Evolutionary conservation across 1,284 basidiomycete genomes (phyloP).

Genomic region (Pyrrhoderma noxium): DNA sequence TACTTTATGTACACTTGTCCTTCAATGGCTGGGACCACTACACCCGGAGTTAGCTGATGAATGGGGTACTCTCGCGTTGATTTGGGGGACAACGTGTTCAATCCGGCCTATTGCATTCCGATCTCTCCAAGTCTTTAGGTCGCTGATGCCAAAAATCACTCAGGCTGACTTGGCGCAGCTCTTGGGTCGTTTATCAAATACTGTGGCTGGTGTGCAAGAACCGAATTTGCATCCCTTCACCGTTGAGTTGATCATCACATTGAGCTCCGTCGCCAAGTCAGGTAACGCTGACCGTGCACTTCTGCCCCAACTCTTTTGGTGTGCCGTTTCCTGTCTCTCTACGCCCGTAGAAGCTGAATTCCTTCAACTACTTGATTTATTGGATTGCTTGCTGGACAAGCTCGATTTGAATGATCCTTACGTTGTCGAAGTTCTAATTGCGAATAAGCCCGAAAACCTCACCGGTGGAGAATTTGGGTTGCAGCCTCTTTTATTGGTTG

Average conservation of each 20-base stretch:
- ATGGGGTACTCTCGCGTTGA: constrained; percentile 78
- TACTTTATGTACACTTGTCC: constrained; percentile 55
- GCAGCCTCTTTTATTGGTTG: constrained; percentile 72
- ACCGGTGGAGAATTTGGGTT: constrained; percentile 52
- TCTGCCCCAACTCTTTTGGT: constrained; percentile 87
- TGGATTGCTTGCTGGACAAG: constrained; percentile 65
- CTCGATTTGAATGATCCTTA: constrained; percentile 67
- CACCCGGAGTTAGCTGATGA: constrained; percentile 61
- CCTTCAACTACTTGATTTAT: constrained; percentile 56
- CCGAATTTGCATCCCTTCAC: constrained; percentile 79
- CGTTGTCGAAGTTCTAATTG: constrained; percentile 56
- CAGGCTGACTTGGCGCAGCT: constrained; percentile 73
- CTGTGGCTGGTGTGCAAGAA: constrained; percentile 64
- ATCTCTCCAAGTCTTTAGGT: constrained; percentile 86
- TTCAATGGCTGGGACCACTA: constrained; percentile 65
- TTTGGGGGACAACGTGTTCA: constrained; percentile 84
- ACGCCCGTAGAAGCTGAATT: constrained; percentile 85
- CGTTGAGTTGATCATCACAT: constrained; percentile 75
- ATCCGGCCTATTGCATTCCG: constrained; percentile 83
- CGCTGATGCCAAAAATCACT: constrained; percentile 69
- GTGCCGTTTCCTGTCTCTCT: constrained; percentile 71
- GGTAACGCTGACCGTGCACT: constrained; percentile 52
- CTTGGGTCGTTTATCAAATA: constrained; percentile 79
- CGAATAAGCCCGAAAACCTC: constrained; percentile 72
- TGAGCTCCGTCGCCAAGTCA: constrained; percentile 60